Percentiles rank a stretch among this genome's conserved stretches.
phyloP scores from a whole-genome alignment of 2,329 filamentous ascomycete genomes.

The Penicillium sp. region DNA sequence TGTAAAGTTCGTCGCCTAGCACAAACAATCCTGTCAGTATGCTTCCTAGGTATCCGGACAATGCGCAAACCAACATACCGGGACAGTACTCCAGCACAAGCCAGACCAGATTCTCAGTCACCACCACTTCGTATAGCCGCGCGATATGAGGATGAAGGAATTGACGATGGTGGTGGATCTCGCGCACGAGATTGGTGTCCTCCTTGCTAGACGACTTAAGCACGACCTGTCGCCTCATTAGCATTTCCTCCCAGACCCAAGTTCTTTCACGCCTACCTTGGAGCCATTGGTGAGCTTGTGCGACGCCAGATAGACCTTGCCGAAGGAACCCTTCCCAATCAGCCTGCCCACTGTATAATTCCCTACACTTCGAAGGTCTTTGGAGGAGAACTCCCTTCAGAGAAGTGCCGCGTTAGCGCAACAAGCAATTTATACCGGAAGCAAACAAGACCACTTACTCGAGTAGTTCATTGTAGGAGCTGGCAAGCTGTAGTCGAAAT shows the following conservation, averaged over 20 bases:
- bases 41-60: neutral
- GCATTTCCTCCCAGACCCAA: constrained; percentile 1
- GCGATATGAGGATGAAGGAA: constrained; percentile 98
- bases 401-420: constrained; percentile 15
- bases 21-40: neutral
- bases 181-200: constrained; percentile 90
- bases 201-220: constrained; percentile 97
- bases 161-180: constrained; percentile 98
- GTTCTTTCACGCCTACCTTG: constrained; percentile 60
- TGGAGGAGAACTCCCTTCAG: constrained; percentile 83
- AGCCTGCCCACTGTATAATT: constrained; percentile 90
- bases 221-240: constrained; percentile 66
- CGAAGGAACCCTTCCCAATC: constrained; percentile 97
- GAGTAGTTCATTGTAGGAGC: constrained; percentile 93
- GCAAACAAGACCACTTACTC: constrained; percentile 61
- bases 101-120: constrained; percentile 94
- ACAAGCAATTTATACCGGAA: constrained; percentile 1
- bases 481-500: constrained; percentile 69
- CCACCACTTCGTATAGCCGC: constrained; percentile 94
- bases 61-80: constrained; percentile 52
- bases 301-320: constrained; percentile 92
- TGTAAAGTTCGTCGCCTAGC: constrained; percentile 91
- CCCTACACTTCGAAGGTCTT: constrained; percentile 86
- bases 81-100: constrained; percentile 95
- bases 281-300: constrained; percentile 99